Base-by-base conservation (phyloP, 2,329 filamentous ascomycete genomes). In the Xylaria sp. region DNA sequence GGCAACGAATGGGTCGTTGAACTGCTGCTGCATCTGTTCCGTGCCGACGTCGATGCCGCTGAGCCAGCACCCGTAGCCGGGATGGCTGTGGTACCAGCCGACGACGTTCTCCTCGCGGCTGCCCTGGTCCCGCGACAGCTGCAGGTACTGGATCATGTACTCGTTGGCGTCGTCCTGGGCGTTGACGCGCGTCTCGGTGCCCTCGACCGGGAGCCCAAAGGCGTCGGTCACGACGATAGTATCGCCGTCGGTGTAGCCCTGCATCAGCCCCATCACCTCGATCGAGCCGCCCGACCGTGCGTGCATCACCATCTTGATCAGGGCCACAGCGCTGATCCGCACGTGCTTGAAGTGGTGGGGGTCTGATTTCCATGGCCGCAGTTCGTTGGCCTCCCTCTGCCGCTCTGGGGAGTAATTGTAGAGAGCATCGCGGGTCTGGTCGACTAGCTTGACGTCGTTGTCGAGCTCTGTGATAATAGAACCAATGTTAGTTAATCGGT, bases 271-370 rank as follows among this genome's bases (percentile, higher is more conserved):
- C 96, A 99, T 99, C 75, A 99, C 88, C 83, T 99, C 96, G 72
- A 98, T 87, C 32, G 89, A 89, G 65, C 96, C 95, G 72, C 96
- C 96, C 0, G 93, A 94, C n/a, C 96, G 92, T 9, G 96, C 96
- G 80, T 99, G 96, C 93, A 98, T 98, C 72, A 97, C 93, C 96
- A 99, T 99, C 83, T 99, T 99, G 74, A 98, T 88, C 67, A 99
- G 88, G 4, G 96, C 96, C 12, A 97, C 91, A 67, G 96, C 94
- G 61, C 93, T 97, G 81, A 99, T 95, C 76, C 94, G 93, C 55
- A 98, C 93, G 62, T 92, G 88, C 79, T 95, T 97, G 88, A 98
- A 99, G 85, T 98, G 90, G 80, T 93, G 87, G 0, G 92, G 90
- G 77, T 98, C 90, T 55, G 84, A 84, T 58, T 83, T 84, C 96